Conservation (phyloP, 495 filamentous ascomycete genomes). For the Podospora anserina region DNA sequence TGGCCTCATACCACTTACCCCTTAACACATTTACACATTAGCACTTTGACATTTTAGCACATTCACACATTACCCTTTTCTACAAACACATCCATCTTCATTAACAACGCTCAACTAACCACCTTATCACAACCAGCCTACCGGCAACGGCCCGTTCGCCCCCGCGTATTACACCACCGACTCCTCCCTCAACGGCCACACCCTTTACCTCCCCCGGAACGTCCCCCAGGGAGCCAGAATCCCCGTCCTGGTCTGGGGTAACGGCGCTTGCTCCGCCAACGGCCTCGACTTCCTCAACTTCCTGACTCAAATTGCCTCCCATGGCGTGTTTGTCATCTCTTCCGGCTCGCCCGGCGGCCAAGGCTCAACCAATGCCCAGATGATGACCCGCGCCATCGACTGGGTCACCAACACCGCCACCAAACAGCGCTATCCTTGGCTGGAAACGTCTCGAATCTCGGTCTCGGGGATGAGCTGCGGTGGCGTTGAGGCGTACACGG, state of each 20-base stretch:
- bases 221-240: constrained; percentile 26
- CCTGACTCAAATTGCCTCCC: constrained; percentile 28
- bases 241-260: constrained; percentile 36
- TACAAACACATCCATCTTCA: background rate
- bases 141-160: constrained; percentile 7
- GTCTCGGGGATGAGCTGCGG: constrained; percentile 31
- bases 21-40: background rate
- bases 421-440: background rate
- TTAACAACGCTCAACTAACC: background rate
- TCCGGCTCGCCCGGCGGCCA: constrained; percentile 25
- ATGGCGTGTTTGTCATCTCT: constrained; percentile 35
- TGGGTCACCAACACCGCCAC: constrained; percentile 17
- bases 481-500: constrained; percentile 32
- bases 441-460: constrained; percentile 26
- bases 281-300: constrained; percentile 16
- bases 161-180: constrained; percentile 21
- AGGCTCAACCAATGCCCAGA: constrained; percentile 22
- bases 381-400: constrained; percentile 28
- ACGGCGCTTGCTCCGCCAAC: constrained; percentile 34
- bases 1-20: background rate
- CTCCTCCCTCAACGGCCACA: constrained; percentile 27
- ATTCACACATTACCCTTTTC: background rate
- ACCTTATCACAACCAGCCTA: background rate
- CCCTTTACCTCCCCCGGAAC: constrained; percentile 25
- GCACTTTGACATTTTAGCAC: background rate